Base-by-base conservation (phyloP, 192 early-diverging fungal genomes). In the Coemansia guatemalensis region DNA sequence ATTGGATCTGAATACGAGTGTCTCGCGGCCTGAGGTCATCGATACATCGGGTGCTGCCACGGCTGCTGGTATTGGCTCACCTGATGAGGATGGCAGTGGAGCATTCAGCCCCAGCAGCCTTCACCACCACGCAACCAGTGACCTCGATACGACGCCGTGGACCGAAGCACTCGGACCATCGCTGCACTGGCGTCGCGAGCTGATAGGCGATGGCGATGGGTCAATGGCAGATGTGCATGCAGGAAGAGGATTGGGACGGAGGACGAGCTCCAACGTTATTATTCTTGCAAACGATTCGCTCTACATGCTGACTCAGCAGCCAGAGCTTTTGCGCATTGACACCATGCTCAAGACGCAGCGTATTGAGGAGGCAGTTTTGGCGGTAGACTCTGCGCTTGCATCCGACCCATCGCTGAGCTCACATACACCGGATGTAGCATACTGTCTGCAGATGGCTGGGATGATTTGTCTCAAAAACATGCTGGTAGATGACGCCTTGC, bases 371-470 rank as follows among this genome's bases (percentile, higher is more conserved):
- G 78, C 78, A 7, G 33, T 81, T 54, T 12, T 48, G 5, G 39
- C 48, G 0, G 66, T 73, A 12, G 73, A 81, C 18, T 22, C 50
- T 39, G 35, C 35, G 9, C 35, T 39, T 39, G 35, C 35, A 39
- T 39, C 35, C 35, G 35, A 39, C 11, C 35, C 35, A 39, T 39
- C 35, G 35, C 35, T 39, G 11, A 39, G 35, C 11, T 1, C 35
- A 4, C 35, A 39, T 2, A 39, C 35, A 11, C 8, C 35, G 1
- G 78, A 81, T 48, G 64, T 29, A 0, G 52, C 60, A 48, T 75
- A 72, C 57, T 81, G 73, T 44, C 51, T 75, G 23, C 78, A 75
- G 64, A 55, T 74, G 59, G 73, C 73, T 2, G 73, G 73, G 39
- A 47, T 63, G 32, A 62, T 50, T 39, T 72, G 67, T 32, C 44